These are phyloP conservation scores for Podospora fimiseda DNA, from an alignment of 495 filamentous ascomycete species.

Conservation along the genomic window DNA sequence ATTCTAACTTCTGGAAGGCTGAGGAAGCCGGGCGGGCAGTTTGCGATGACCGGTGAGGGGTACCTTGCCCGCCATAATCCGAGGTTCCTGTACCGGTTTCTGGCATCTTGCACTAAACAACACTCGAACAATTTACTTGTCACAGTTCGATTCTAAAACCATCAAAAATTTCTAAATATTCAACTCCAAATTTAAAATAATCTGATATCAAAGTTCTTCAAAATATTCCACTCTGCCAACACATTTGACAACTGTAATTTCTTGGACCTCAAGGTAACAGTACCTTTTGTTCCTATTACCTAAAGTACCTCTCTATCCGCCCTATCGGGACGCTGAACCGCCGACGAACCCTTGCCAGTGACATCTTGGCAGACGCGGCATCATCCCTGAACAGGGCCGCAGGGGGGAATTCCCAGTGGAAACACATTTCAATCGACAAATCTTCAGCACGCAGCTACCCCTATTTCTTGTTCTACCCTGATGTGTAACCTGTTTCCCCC, in stretches of 20 bases:
- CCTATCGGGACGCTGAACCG: constrained; percentile 5
- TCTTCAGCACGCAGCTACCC: not conserved
- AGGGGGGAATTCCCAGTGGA: not conserved
- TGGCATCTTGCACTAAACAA: too few species aligned
- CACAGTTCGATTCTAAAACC: too few species aligned
- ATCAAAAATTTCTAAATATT: too few species aligned
- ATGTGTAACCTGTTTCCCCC: not conserved
- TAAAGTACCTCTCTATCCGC: not conserved
- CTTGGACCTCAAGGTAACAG: not conserved
- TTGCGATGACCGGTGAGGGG: not conserved
- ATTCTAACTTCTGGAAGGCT: constrained; percentile 14
- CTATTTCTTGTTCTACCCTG: not conserved
- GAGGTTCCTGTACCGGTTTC: too few species aligned
- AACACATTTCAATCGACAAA: constrained; percentile 4
- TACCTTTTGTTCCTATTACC: constrained; percentile 1
- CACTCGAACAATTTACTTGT: too few species aligned
- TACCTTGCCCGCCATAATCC: too few species aligned
- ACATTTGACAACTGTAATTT: not conserved
- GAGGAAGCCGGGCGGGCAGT: constrained; percentile 1
- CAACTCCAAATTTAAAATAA: too few species aligned
- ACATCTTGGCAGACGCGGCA: constrained; percentile 2
- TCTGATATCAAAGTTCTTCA: too few species aligned
- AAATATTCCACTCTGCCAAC: too few species aligned
- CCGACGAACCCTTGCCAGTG: constrained; percentile 3
- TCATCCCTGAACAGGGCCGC: constrained; percentile 6